phyloP scores from a whole-genome alignment of 2,329 filamentous ascomycete genomes.

The Ophiostoma sp. region DNA sequence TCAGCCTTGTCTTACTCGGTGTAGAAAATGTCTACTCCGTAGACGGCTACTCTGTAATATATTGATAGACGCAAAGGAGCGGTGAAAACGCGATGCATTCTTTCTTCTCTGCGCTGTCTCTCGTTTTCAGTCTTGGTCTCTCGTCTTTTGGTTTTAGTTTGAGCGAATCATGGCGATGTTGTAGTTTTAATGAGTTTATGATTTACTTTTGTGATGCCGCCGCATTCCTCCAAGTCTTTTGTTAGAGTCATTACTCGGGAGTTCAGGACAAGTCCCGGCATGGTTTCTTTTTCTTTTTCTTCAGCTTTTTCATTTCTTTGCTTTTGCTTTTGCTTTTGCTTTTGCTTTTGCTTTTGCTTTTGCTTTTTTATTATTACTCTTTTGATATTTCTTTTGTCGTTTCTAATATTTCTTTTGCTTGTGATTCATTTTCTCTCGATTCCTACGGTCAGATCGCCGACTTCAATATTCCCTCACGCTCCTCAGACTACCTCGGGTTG shows the following conservation, averaged over 20 bases:
- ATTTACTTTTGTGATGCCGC: constrained; percentile 2
- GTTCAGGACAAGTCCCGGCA: not conserved
- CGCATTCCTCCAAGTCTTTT: not conserved
- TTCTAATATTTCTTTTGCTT: not conserved
- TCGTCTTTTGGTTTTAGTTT: not conserved
- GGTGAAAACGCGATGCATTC: constrained; percentile 2
- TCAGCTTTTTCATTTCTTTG: not conserved
- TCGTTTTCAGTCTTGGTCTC: not conserved
- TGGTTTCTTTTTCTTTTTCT: not conserved
- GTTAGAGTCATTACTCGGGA: not conserved
- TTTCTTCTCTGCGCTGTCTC: not conserved
- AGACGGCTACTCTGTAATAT: not conserved
- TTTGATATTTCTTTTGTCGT: not conserved
- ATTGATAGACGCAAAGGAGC: not conserved
- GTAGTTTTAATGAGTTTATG: not conserved
- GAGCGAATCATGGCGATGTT: not conserved
- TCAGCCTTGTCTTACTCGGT: constrained; percentile 6
- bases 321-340: not conserved
- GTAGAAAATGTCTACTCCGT: not conserved
- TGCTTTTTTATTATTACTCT: not conserved
- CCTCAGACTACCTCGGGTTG: not conserved
- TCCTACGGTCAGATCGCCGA: not conserved
- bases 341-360: not conserved
- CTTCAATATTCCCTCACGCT: not conserved
- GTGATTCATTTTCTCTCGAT: not conserved